Conservation (phyloP, 768 basidiomycete genomes). For the Chalciporus sphaerocephalus region DNA sequence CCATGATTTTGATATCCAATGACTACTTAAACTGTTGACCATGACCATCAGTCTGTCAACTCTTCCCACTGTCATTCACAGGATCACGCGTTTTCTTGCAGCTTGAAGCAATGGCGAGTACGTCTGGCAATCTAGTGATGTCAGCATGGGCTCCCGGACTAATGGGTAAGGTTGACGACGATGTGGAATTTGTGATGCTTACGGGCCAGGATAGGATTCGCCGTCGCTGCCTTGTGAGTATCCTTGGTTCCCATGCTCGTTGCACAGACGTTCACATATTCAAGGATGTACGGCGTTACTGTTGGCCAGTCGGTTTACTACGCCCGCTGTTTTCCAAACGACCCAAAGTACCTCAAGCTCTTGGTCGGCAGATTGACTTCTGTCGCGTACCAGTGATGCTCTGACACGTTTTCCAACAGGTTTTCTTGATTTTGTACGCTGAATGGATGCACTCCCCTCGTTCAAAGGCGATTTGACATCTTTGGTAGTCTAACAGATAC, state of each 20-base stretch:
- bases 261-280: background rate
- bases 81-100: too few relatives aligned
- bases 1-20: too few relatives aligned
- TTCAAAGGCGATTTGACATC: background rate
- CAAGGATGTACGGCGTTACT: background rate
- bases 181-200: background rate
- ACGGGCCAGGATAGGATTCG: background rate
- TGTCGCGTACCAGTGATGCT: background rate
- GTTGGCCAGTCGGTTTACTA: constrained; percentile 1
- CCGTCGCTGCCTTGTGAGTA: background rate
- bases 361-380: background rate
- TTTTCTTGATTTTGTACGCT: background rate
- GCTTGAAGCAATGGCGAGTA: too few relatives aligned
- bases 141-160: background rate
- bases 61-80: too few relatives aligned
- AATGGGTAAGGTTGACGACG: background rate
- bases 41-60: too few relatives aligned
- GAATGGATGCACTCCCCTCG: background rate
- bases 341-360: background rate
- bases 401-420: background rate
- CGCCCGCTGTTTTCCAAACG: background rate
- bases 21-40: too few relatives aligned
- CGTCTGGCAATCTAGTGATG: background rate
- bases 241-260: background rate
- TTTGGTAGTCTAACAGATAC: background rate